phyloP scores from a whole-genome alignment of 208 protist species.

The Wallacemonas sp. region DNA sequence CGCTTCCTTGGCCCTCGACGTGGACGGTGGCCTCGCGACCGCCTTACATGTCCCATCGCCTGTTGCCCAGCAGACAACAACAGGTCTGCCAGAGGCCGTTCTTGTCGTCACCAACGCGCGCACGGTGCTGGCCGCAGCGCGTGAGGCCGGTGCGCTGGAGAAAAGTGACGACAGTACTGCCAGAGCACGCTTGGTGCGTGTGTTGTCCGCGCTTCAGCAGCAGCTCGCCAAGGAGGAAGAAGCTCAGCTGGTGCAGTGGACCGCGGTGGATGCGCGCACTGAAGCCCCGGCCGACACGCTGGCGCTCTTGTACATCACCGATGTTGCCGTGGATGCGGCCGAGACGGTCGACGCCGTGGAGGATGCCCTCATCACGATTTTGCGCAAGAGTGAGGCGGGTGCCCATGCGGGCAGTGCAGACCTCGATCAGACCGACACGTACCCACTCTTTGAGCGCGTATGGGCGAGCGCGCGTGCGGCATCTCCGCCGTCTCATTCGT shows the following conservation, averaged over 20 bases:
- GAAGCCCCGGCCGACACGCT: conserved; percentile 30
- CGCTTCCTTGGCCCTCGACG: neutral
- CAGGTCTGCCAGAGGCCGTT: too few relatives aligned
- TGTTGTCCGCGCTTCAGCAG: neutral
- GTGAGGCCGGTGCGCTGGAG: too few relatives aligned
- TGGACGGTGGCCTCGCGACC: conserved; percentile 4
- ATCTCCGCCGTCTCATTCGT: too few relatives aligned
- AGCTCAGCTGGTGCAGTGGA: conserved; percentile 1
- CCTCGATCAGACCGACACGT: too few relatives aligned
- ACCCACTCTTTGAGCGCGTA: conserved; percentile 39
- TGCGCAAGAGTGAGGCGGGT: neutral
- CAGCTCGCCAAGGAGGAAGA: conserved; percentile 17
- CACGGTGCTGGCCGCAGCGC: too few relatives aligned
- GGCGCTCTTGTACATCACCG: conserved; percentile 22
- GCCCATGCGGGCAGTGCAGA: too few relatives aligned
- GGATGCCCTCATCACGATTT: neutral
- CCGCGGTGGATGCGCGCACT: neutral
- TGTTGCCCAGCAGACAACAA: too few relatives aligned
- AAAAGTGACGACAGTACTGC: neutral
- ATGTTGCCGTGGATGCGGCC: conserved; percentile 16
- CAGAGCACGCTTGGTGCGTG: neutral
- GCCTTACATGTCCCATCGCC: too few relatives aligned
- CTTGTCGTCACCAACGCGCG: too few relatives aligned
- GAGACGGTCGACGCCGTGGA: conserved; percentile 17
- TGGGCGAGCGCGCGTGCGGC: conserved; percentile 4